Base-by-base conservation (phyloP, 163 green algal species). In the Chlamydomonas reinhardtii region DNA sequence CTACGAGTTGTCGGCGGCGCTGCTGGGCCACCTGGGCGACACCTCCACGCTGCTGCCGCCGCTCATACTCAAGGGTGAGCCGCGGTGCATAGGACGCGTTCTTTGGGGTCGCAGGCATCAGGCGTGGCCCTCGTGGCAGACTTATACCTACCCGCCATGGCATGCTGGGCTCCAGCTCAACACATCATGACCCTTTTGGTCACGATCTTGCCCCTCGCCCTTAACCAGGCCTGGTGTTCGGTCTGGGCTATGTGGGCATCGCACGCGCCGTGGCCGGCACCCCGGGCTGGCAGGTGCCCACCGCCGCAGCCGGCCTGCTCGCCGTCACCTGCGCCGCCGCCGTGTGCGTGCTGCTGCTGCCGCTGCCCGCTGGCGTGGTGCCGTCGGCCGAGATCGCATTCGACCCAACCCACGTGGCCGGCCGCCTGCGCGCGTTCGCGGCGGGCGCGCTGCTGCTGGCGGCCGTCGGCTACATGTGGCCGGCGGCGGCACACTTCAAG, bases 381-480 rank as follows among this genome's bases (percentile, higher is more conserved):
- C 37, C 79, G 2, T 48, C 68, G 29, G 68, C 77, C 16, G 52
- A 77, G 25, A 85, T 85, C 52, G 52, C 16, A 27, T 73, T 87
- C 16, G 81, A 87, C 81, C 29, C 81, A 5, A 8, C 29, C 0
- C 56, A 59, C 64, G 5, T 65, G 35, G 37, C 52, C 0, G 71
- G 65, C 35, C 29, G 34, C 16, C 59, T 87, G 59, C 56, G 29
- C 12, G 81, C 81, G 56, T 87, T 87, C 29, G 59, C 81, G 27
- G 62, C 81, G 16, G 81, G 71, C 20, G 81, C 56, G 22, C 56
- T 87, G 81, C 70, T 87, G 81, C 71, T 87, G 70, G 81, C 71
- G 29, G 22, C 81, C 24, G 81, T 87, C 29, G 81, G 81, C 56
- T 80, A 87, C 70, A 22, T 87, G 81, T 80, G 70, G 81, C 81